Percentiles rank a stretch among this genome's conserved stretches.
Evolutionary conservation across 352 stramenopile genomes (phyloP).

Genomic region (Phytophthora capsici): DNA sequence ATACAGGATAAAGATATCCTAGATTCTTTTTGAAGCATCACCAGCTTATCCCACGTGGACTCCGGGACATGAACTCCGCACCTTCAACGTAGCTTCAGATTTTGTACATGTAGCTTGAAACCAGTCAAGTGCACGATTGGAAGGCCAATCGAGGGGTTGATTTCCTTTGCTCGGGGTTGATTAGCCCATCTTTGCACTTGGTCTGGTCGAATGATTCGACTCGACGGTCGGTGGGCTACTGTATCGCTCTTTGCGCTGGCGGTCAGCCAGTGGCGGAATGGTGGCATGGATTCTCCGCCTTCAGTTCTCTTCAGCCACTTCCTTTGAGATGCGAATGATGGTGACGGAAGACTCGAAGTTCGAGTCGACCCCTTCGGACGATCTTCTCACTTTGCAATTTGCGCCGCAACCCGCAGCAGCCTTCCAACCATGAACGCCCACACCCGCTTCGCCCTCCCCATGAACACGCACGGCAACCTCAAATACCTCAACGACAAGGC

Average conservation of each 20-base stretch:
- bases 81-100: too few relatives aligned
- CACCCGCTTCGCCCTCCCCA: conserved; percentile 21
- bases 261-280: background rate
- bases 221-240: too few relatives aligned
- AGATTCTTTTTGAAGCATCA: background rate
- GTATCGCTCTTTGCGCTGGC: too few relatives aligned
- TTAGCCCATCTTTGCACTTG: too few relatives aligned
- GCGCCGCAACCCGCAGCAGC: background rate
- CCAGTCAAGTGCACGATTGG: too few relatives aligned
- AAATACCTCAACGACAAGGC: conserved; percentile 25
- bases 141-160: too few relatives aligned
- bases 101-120: too few relatives aligned
- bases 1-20: conserved; percentile 1
- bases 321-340: conserved; percentile 4
- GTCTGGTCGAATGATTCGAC: too few relatives aligned
- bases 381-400: conserved; percentile 27
- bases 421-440: conserved; percentile 22
- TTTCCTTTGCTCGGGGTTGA: too few relatives aligned
- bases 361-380: too few relatives aligned
- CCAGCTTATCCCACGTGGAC: background rate
- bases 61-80: too few relatives aligned
- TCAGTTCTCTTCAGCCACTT: conserved; percentile 16
- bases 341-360: background rate
- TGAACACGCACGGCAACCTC: conserved; percentile 34
- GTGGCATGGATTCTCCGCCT: conserved; percentile 1